Percentiles rank a stretch among this genome's conserved stretches.
phyloP scores from a whole-genome alignment of 306 rosid genomes.

The Rosa lucieae region DNA sequence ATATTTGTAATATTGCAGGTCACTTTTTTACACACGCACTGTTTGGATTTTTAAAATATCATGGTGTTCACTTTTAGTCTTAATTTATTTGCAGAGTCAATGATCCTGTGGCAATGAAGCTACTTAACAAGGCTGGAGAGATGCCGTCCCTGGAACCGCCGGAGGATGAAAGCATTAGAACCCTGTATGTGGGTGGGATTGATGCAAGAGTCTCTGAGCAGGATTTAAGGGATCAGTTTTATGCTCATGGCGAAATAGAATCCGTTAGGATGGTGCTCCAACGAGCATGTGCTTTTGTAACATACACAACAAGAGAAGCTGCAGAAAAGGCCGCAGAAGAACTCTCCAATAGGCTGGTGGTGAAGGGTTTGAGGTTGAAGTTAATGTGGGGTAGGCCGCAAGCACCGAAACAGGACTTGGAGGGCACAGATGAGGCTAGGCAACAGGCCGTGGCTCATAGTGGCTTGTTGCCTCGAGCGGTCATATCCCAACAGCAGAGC shows the following conservation, averaged over 20 bases:
- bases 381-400: conserved; percentile 97
- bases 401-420: conserved; percentile 64
- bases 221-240: conserved; percentile 83
- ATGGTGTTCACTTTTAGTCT: background rate
- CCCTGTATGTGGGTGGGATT: conserved; percentile 89
- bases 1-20: background rate
- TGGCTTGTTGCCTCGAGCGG: conserved; percentile 88
- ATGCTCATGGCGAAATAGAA: conserved; percentile 94
- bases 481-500: conserved; percentile 85
- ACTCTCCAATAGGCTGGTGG: conserved; percentile 80
- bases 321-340: conserved; percentile 96
- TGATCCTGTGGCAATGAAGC: conserved; percentile 89
- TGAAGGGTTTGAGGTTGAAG: conserved; percentile 86
- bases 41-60: background rate
- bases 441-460: conserved; percentile 82
- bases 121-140: conserved; percentile 96
- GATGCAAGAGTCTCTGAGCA: conserved; percentile 89
- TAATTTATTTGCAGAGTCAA: conserved; percentile 57
- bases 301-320: conserved; percentile 88
- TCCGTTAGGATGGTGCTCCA: conserved; percentile 89
- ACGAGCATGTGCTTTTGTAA: conserved; percentile 89
- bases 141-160: conserved; percentile 86
- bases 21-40: background rate
- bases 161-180: conserved; percentile 83
- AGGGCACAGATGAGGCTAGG: conserved; percentile 70